Percentiles rank a stretch among this genome's conserved stretches.
These are phyloP conservation scores for Debaryomyces udenii DNA, from an alignment of 1,139 yeast genomes.

Conservation along the genomic window DNA sequence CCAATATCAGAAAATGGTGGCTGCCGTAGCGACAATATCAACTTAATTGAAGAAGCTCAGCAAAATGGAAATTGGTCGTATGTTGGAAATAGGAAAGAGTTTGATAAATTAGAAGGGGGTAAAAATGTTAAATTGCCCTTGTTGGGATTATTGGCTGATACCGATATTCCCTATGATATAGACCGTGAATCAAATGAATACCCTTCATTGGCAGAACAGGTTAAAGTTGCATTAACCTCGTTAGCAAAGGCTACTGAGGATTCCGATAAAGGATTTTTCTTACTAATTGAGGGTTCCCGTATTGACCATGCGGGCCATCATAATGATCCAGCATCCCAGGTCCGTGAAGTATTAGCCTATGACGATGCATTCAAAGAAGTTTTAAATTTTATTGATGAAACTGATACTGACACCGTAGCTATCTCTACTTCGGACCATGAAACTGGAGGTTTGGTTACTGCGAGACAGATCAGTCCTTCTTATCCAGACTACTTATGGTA, in stretches of 20 bases:
- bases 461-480: conserved; percentile 63
- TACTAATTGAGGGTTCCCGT: conserved; percentile 83
- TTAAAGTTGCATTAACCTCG: conserved; percentile 67
- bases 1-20: conserved; percentile 51
- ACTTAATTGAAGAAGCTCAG: conserved; percentile 64
- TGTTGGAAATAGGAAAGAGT: conserved; percentile 57
- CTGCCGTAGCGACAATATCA: conserved; percentile 65
- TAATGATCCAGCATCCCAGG: conserved; percentile 87
- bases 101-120: conserved; percentile 57
- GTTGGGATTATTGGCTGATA: conserved; percentile 67
- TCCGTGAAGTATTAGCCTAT: conserved; percentile 54
- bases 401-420: conserved; percentile 72
- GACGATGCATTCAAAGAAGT: conserved; percentile 77
- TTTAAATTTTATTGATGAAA: conserved; percentile 59
- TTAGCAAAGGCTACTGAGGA: conserved; percentile 65
- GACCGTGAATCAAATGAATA: conserved; percentile 62
- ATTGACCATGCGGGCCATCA: conserved; percentile 92
- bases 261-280: conserved; percentile 76
- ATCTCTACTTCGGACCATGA: conserved; percentile 88
- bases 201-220: conserved; percentile 78
- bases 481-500: conserved; percentile 68
- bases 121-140: conserved; percentile 68
- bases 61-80: conserved; percentile 63
- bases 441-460: conserved; percentile 80
- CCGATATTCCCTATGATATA: conserved; percentile 78